Conservation (phyloP, 768 basidiomycete species). For the Xerocomellus amylosporus region DNA sequence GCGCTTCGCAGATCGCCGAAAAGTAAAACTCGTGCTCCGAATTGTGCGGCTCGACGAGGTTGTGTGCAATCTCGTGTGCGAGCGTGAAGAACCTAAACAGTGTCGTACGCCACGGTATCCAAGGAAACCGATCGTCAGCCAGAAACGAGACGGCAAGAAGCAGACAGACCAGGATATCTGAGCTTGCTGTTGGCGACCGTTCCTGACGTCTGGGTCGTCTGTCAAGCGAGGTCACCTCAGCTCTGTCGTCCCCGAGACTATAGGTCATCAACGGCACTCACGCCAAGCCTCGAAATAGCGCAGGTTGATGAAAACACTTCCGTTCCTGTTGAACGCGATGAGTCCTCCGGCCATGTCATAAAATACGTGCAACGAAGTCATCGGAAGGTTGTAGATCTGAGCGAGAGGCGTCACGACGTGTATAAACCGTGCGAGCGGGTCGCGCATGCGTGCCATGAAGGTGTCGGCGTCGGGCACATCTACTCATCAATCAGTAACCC, state of each 20-base stretch:
- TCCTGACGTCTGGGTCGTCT: constrained; percentile 71
- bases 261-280: constrained; percentile 39
- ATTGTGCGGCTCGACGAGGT: constrained; percentile 82
- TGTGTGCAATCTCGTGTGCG: constrained; percentile 93
- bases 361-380: constrained; percentile 79
- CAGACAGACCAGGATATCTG: constrained; percentile 71
- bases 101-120: neutral
- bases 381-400: constrained; percentile 69
- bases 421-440: constrained; percentile 68
- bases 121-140: neutral
- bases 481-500: constrained; percentile 28
- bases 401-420: constrained; percentile 64
- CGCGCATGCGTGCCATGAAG: constrained; percentile 53
- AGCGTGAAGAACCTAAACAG: constrained; percentile 84
- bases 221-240: neutral
- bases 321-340: constrained; percentile 92
- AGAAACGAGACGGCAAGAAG: neutral
- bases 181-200: constrained; percentile 55
- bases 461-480: constrained; percentile 53
- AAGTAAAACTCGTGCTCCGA: constrained; percentile 95
- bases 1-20: constrained; percentile 80
- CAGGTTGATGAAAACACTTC: constrained; percentile 84
- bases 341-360: constrained; percentile 75
- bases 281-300: constrained; percentile 87
- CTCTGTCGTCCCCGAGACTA: too few relatives aligned